These are phyloP conservation scores for Cytospora chrysosperma DNA, from an alignment of 2,329 filamentous ascomycete genomes.

Conservation along the genomic window DNA sequence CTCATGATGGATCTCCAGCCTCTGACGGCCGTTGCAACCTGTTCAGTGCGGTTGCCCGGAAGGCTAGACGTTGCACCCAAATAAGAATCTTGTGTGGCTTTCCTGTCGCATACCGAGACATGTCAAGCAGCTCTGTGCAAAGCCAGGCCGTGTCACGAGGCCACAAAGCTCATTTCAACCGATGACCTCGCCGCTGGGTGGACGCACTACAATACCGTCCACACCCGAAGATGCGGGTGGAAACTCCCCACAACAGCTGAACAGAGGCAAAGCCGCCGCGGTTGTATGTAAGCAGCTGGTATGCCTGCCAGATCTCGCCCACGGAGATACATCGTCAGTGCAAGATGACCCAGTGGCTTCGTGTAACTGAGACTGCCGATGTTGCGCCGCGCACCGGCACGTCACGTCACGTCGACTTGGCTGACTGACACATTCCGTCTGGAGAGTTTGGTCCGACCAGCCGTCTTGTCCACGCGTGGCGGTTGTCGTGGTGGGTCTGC, in stretches of 20 bases:
- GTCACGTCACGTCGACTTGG: neutral
- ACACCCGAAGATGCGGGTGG: constrained; percentile 4
- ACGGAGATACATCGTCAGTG: constrained; percentile 1
- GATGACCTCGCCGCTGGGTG: constrained; percentile 5
- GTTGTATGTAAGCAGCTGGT: constrained; percentile 1
- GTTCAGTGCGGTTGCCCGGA: neutral
- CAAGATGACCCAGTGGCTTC: constrained; percentile 14
- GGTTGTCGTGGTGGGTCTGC: neutral
- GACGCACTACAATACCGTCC: neutral
- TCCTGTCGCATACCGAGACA: constrained; percentile 17
- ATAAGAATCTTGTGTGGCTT: constrained; percentile 3
- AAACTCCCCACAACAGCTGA: neutral
- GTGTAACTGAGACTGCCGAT: constrained; percentile 18
- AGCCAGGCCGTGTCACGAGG: constrained; percentile 14
- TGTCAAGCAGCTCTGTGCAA: constrained; percentile 15
- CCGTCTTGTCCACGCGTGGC: neutral
- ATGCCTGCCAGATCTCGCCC: constrained; percentile 13
- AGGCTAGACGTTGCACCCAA: constrained; percentile 1
- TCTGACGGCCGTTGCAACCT: constrained; percentile 1
- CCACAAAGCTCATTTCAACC: constrained; percentile 3
- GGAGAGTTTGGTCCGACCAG: neutral
- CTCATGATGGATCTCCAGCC: neutral
- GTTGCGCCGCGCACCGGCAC: constrained; percentile 6
- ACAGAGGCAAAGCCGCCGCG: neutral
- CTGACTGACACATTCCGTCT: constrained; percentile 5